Evolutionary conservation across 163 green algal species (phyloP).

Genomic region (Scenedesmus sp.): DNA sequence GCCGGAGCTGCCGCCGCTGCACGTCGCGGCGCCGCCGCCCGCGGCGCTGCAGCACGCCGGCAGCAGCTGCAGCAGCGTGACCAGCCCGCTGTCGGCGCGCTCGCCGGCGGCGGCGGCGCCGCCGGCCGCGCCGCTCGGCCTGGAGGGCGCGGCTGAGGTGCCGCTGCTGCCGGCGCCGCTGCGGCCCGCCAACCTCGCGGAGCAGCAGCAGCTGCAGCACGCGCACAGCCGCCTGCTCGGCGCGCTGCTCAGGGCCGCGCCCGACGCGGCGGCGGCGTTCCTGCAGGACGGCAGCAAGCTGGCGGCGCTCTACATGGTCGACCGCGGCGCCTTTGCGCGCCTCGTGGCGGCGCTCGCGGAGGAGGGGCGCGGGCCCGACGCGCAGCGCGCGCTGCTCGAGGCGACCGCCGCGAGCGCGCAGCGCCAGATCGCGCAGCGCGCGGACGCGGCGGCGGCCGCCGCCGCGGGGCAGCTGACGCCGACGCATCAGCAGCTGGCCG

Average conservation of each 20-base stretch:
- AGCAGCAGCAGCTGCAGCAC: constrained; percentile 35
- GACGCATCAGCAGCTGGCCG: not conserved
- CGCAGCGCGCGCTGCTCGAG: constrained; percentile 14
- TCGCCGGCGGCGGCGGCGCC: not conserved
- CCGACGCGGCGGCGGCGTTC: constrained; percentile 8
- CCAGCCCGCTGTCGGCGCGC: constrained; percentile 8
- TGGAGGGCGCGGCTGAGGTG: not conserved
- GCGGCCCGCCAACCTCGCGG: constrained; percentile 3
- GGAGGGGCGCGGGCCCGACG: too few relatives aligned
- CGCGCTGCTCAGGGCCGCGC: constrained; percentile 19
- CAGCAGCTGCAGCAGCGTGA: constrained; percentile 33
- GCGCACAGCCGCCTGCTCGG: constrained; percentile 24
- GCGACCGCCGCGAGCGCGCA: constrained; percentile 3
- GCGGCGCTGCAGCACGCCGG: constrained; percentile 1
- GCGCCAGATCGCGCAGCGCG: constrained; percentile 8
- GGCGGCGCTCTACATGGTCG: constrained; percentile 14
- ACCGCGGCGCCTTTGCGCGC: constrained; percentile 7
- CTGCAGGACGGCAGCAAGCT: constrained; percentile 34
- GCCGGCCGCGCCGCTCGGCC: not conserved
- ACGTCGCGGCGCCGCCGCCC: too few relatives aligned
- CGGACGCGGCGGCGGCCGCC: not conserved
- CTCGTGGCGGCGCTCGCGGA: constrained; percentile 7
- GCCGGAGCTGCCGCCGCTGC: constrained; percentile 12
- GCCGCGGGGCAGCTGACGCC: not conserved
- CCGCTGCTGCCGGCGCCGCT: not conserved